Evolutionary conservation across 2,329 filamentous ascomycete species (phyloP).

Genomic region (Microthyrium microscopicum): DNA sequence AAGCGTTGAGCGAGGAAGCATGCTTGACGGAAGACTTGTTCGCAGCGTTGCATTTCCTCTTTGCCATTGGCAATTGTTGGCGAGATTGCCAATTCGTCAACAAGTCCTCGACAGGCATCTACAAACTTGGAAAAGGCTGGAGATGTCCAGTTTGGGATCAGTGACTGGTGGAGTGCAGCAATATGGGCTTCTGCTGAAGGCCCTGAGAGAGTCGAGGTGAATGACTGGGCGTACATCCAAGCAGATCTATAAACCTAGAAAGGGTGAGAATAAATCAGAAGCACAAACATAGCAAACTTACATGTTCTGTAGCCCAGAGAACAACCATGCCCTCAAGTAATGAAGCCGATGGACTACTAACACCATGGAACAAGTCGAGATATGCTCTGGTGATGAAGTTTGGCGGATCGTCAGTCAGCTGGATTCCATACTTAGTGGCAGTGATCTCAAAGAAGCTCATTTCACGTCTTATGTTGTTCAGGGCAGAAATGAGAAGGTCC

Average conservation of each 20-base stretch:
- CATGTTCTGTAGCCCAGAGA: conserved; percentile 61
- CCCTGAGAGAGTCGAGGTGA: conserved; percentile 22
- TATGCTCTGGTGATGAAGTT: conserved; percentile 35
- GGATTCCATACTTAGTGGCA: conserved; percentile 41
- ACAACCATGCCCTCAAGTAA: conserved; percentile 54
- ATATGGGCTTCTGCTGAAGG: conserved; percentile 27
- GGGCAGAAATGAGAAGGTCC: conserved; percentile 44
- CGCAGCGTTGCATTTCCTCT: conserved; percentile 30
- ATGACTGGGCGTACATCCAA: conserved; percentile 31
- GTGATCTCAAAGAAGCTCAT: conserved; percentile 51
- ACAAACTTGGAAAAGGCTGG: conserved; percentile 33
- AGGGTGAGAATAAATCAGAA: conserved; percentile 6
- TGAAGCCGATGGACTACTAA: conserved; percentile 31
- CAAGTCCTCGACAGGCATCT: conserved; percentile 29
- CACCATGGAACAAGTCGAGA: conserved; percentile 43
- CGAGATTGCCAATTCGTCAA: conserved; percentile 32
- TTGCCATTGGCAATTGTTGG: conserved; percentile 29
- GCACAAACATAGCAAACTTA: conserved; percentile 14
- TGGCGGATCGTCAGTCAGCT: conserved; percentile 28
- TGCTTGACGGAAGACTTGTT: conserved; percentile 30
- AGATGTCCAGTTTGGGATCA: conserved; percentile 35
- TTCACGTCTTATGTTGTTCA: conserved; percentile 51
- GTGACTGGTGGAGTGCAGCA: conserved; percentile 30
- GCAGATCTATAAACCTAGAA: conserved; percentile 28
- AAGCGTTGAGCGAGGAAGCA: conserved; percentile 31